Conservation (phyloP, 495 filamentous ascomycete genomes). For the Filosporella fistucella region DNA sequence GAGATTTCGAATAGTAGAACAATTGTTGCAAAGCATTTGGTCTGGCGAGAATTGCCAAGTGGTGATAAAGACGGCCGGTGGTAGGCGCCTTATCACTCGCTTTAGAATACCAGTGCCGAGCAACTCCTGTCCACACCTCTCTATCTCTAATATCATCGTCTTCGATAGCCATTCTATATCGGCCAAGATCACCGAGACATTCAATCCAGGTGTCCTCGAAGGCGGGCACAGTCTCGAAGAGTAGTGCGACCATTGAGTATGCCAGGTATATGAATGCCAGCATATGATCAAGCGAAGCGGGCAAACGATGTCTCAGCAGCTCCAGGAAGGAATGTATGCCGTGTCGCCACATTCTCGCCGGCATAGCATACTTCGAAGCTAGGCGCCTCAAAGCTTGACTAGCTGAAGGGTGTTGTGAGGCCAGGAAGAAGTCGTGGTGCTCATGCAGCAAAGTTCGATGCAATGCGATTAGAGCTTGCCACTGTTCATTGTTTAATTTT, state of each 20-base stretch:
- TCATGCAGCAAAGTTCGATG: conserved; percentile 72
- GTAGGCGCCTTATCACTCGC: conserved; percentile 67
- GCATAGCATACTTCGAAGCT: conserved; percentile 72
- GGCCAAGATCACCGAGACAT: conserved; percentile 73
- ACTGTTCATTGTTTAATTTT: conserved; percentile 56
- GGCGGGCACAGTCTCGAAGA: conserved; percentile 68
- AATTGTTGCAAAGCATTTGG: conserved; percentile 71
- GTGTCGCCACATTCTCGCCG: conserved; percentile 80
- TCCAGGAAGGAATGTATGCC: conserved; percentile 79
- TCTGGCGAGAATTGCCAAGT: conserved; percentile 75
- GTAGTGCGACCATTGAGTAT: conserved; percentile 74
- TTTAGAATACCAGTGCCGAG: conserved; percentile 75
- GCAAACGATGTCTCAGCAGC: conserved; percentile 63
- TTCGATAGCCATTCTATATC: conserved; percentile 69
- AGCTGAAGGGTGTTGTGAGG: conserved; percentile 69
- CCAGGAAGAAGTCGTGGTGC: conserved; percentile 79
- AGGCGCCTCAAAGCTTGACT: conserved; percentile 51
- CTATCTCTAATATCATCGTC: conserved; percentile 65
- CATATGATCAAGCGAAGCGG: conserved; percentile 72
- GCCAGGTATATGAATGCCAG: conserved; percentile 76
- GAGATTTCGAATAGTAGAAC: conserved; percentile 59
- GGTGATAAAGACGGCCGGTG: conserved; percentile 76
- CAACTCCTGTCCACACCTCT: conserved; percentile 74
- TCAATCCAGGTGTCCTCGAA: conserved; percentile 91
- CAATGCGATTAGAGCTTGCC: conserved; percentile 67